Evolutionary conservation across 805 yeast species (phyloP), one percentile per base, ranked within the genome.

Genomic region (Wickerhamomyces ciferrii): DNA sequence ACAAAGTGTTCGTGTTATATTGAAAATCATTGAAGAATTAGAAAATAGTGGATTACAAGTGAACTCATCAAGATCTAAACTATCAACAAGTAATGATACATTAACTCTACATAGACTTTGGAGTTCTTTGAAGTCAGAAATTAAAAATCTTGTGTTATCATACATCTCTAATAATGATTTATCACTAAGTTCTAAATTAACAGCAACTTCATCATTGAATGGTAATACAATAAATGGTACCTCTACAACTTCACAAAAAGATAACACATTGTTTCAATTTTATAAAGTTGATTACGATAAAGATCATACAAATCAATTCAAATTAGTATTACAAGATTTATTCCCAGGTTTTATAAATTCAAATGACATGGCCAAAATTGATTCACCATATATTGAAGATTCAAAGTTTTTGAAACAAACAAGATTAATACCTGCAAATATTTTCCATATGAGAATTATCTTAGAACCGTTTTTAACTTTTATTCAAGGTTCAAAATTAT

Each of bases 381-480:
- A 68, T 35, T 65, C 72, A 1, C 70, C 75, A 6, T 86, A 78
- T 54, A 77, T 87, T 39, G 81, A 82, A 39, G 79, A 73, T 50
- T 88, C 82, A 51, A 68, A 77, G 3, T 74, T 73, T 48, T 71
- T 79, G 20, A 75, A 77, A 53, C 83, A 83, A 44, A 82, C 84
- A 49, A 74, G 82, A 4, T 64, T 88, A 35, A 85, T 87, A 2
- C 79, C 82, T 0, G 81, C 88, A 2, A 81, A 81, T 56, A 75
- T 89, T 15, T 81, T 85, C 64, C 88, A 90, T 56, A 87, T 91
- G 84, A 75, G 91, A 52, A 75, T 86, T 5, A 75, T 90, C 15
- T 64, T 88, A 42, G 96, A 86, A 47, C 83, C 87, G 35, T 79
- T 88, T 35, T 71, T 88, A 42, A 66, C 81, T 13, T 88, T 87